Percentiles rank a stretch among this genome's conserved stretches.
phyloP scores from a whole-genome alignment of 2,329 filamentous ascomycete genomes.

The Xylaria sp. region DNA sequence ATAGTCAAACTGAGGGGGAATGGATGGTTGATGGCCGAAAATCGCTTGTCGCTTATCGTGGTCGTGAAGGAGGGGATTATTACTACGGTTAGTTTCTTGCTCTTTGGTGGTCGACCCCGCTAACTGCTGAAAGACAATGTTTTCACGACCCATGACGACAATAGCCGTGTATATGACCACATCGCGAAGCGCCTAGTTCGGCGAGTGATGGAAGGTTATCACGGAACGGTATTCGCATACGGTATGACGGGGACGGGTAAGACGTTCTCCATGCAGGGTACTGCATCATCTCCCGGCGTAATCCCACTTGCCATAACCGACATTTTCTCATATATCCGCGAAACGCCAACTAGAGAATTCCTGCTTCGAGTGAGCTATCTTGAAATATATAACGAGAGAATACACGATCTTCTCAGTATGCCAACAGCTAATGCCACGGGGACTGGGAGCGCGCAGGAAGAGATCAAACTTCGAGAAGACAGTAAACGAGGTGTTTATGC shows the following conservation, averaged over 20 bases:
- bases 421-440: conserved; percentile 63
- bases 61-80: conserved; percentile 91
- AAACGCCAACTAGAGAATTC: conserved; percentile 94
- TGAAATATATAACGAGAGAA: conserved; percentile 98
- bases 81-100: conserved; percentile 72
- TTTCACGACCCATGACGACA: conserved; percentile 92
- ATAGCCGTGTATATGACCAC: conserved; percentile 92
- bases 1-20: conserved; percentile 71
- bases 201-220: conserved; percentile 98
- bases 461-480: conserved; percentile 97
- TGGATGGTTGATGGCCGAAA: conserved; percentile 91
- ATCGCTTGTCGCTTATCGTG: conserved; percentile 80
- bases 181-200: conserved; percentile 92
- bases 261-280: conserved; percentile 99
- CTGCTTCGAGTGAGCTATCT: conserved; percentile 94
- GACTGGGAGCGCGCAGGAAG: conserved; percentile 70
- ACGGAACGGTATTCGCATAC: conserved; percentile 97
- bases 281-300: conserved; percentile 90
- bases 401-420: conserved; percentile 88
- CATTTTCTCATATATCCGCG: conserved; percentile 98
- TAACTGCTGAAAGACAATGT: conserved; percentile 76
- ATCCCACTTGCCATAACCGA: conserved; percentile 97
- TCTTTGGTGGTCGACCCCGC: conserved; percentile 19
- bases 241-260: conserved; percentile 99
- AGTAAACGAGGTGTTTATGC: conserved; percentile 96